Evolutionary conservation across 2,329 filamentous ascomycete genomes (phyloP).

Genomic region (Claviceps spartinae): DNA sequence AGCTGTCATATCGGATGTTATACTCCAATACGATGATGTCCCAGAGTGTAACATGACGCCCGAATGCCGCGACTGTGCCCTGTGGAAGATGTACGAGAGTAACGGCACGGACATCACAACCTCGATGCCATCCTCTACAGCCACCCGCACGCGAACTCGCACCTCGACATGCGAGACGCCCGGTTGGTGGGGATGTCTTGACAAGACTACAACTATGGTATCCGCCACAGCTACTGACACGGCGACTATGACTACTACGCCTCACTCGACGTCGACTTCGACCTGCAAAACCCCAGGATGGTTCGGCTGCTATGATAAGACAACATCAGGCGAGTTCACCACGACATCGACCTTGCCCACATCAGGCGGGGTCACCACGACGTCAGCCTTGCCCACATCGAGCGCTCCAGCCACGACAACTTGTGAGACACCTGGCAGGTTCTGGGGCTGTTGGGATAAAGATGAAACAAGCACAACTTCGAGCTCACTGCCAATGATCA

Average conservation of each 20-base stretch:
- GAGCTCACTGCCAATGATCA: neutral
- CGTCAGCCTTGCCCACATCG: constrained; percentile 14
- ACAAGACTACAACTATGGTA: constrained; percentile 43
- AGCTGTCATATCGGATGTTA: constrained; percentile 74
- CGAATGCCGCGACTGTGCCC: constrained; percentile 77
- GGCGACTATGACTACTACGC: constrained; percentile 27
- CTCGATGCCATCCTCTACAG: constrained; percentile 38
- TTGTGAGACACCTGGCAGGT: constrained; percentile 39
- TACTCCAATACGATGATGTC: constrained; percentile 69
- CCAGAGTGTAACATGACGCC: constrained; percentile 63
- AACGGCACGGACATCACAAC: constrained; percentile 72
- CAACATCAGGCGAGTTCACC: constrained; percentile 16
- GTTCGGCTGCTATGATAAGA: constrained; percentile 49
- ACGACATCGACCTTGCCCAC: constrained; percentile 16
- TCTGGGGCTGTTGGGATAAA: constrained; percentile 42
- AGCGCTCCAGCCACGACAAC: constrained; percentile 19
- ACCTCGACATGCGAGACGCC: constrained; percentile 84
- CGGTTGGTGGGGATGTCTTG: constrained; percentile 78
- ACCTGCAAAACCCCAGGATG: constrained; percentile 46
- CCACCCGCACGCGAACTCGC: constrained; percentile 56
- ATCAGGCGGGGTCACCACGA: constrained; percentile 4
- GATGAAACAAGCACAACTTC: constrained; percentile 16
- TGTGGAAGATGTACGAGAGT: constrained; percentile 91
- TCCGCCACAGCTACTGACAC: constrained; percentile 24
- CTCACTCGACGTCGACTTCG: constrained; percentile 31